Evolutionary conservation across 2,329 filamentous ascomycete genomes (phyloP), one percentile per base, ranked within the genome.

Genomic region (Myriosclerotinia curreyana): DNA sequence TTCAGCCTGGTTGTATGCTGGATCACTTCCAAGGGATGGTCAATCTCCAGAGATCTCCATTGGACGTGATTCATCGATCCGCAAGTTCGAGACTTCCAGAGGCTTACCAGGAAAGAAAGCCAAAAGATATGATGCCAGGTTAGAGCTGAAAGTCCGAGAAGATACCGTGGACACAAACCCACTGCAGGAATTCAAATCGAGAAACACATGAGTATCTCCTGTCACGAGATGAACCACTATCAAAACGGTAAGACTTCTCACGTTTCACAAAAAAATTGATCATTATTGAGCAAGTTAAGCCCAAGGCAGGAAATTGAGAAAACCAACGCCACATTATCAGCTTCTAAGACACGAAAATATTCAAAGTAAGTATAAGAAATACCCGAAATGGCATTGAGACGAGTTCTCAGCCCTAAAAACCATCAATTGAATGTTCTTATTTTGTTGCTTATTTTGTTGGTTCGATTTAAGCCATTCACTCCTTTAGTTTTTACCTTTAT

Each of bases 321-420:
- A 40, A 36, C n/a, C 44, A 34, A 54, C 38, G 50, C 38, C 60
- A 49, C 60, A 62, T 54, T 62, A 50, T 55, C 50, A 53, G 51
- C 40, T 53, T 15, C n/a, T 34, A 48, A 55, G 60, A 54, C 60
- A 54, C 14, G 5, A 2, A n/a, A 12, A 48, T 46, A 20, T 46
- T 34, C n/a, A 34, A 15, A 49, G 15, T 17, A 42, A 40, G n/a
- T 12, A 31, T 25, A 25, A 8, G n/a, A 48, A 53, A 3, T 25
- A 4, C 25, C 25, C 20, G 51, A 20, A 28, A 25, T 31, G 38
- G 22, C 38, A 55, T 44, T 20, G 38, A 46, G 42, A 56, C 8
- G 14, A 40, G 14, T 28, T 22, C 22, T 40, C 40, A 42, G 38
- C 36, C 38, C 17, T 56, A 9, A 56, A 20, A 2, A 50, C 28